Percentiles rank a stretch among this genome's conserved stretches.
These are phyloP conservation scores for Flaveria floridana DNA, from an alignment of 140 eudicot species.

Conservation along the genomic window DNA sequence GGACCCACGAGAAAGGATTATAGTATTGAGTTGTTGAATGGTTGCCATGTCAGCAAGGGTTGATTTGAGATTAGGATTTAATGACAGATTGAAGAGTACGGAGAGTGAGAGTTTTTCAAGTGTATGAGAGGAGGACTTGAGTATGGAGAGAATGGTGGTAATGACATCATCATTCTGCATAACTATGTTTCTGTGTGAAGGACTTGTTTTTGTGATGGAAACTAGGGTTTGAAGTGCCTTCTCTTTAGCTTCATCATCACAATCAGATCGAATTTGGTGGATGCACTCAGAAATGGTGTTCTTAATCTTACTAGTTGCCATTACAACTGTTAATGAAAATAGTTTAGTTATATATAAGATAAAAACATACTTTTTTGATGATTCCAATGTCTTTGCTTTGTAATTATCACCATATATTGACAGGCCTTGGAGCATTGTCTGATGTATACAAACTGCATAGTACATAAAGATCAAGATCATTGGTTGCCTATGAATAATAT, in stretches of 20 bases:
- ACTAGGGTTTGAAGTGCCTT: slow-evolving; percentile 36
- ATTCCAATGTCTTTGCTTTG: slow-evolving; percentile 42
- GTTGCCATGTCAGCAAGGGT: slow-evolving; percentile 55
- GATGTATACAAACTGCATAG: slow-evolving; percentile 17
- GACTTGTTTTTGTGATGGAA: slow-evolving; percentile 68
- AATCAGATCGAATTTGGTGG: slow-evolving; percentile 42
- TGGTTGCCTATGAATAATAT: background rate
- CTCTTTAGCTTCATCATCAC: slow-evolving; percentile 29
- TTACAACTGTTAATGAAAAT: slow-evolving; percentile 15
- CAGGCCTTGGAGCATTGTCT: slow-evolving; percentile 37
- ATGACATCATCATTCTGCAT: slow-evolving; percentile 57
- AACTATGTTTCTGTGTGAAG: slow-evolving; percentile 54
- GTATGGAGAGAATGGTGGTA: slow-evolving; percentile 39
- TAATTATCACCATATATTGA: slow-evolving; percentile 28
- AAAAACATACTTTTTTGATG: slow-evolving; percentile 28
- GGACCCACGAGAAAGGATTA: slow-evolving; percentile 51
- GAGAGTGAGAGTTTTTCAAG: slow-evolving; percentile 57
- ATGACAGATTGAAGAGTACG: slow-evolving; percentile 66
- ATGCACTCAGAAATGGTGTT: slow-evolving; percentile 60
- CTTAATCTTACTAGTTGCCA: slow-evolving; percentile 34
- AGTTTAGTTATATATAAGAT: slow-evolving; percentile 17
- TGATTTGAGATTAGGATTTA: slow-evolving; percentile 62
- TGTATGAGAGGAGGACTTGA: slow-evolving; percentile 39
- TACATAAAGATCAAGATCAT: slow-evolving; percentile 22
- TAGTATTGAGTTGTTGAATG: slow-evolving; percentile 48